Evolutionary conservation across 257 asterid species (phyloP).

Genomic region (Handroanthus guayacan): DNA sequence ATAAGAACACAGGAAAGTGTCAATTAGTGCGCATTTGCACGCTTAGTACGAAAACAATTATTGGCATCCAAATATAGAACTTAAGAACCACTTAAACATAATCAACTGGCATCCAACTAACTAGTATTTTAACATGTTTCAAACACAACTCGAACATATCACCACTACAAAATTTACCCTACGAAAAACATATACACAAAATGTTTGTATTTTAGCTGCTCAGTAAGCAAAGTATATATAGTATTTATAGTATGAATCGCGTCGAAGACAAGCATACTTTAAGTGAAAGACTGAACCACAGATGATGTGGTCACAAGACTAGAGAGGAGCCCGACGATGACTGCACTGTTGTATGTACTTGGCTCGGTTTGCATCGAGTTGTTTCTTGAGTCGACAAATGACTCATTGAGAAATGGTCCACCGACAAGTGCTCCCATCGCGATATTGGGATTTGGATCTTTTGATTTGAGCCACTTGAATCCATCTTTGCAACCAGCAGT

Average conservation of each 20-base stretch:
- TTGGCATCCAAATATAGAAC: too few species aligned
- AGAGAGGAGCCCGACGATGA: constrained; percentile 84
- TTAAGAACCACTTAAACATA: background rate
- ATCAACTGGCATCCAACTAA: background rate
- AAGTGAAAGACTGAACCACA: constrained; percentile 70
- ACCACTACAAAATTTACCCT: constrained; percentile 47
- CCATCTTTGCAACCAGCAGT: constrained; percentile 82
- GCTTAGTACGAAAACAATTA: too few species aligned
- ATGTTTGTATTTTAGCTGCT: background rate
- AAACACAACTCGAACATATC: constrained; percentile 18
- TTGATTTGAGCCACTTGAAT: constrained; percentile 74
- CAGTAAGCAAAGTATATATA: too few species aligned
- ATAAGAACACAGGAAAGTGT: background rate
- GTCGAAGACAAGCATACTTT: background rate
- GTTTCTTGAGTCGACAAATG: constrained; percentile 82
- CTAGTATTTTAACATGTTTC: background rate
- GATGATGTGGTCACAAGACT: constrained; percentile 87
- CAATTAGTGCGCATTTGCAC: background rate
- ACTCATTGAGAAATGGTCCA: constrained; percentile 87
- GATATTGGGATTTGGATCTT: constrained; percentile 74
- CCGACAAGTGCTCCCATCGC: constrained; percentile 96
- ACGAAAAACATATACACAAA: constrained; percentile 23
- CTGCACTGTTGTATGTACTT: constrained; percentile 84
- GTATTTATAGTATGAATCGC: too few species aligned
- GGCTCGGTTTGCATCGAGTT: constrained; percentile 94